These are phyloP conservation scores for Epichloe amarillans DNA, from an alignment of 2,329 filamentous ascomycete genomes.

Conservation along the genomic window DNA sequence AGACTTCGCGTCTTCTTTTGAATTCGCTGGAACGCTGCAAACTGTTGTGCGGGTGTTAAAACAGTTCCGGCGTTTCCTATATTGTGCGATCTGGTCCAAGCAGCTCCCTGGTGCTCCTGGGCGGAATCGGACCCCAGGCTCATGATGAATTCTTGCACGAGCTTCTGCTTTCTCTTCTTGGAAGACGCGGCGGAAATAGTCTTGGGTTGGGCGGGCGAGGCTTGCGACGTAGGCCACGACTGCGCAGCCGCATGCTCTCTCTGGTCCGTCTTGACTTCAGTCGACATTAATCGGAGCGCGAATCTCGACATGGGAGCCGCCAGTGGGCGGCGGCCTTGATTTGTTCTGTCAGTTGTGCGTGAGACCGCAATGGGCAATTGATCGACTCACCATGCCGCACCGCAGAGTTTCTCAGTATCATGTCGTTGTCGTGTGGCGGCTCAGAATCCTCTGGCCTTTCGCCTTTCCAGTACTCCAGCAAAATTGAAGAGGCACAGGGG, in stretches of 20 bases:
- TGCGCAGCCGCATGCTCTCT: slow-evolving; percentile 3
- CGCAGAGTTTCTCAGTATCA: slow-evolving; percentile 43
- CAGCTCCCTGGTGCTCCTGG: slow-evolving; percentile 18
- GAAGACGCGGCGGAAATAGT: slow-evolving; percentile 8
- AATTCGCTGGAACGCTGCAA: slow-evolving; percentile 22
- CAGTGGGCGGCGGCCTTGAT: slow-evolving; percentile 32
- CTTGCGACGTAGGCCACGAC: slow-evolving; percentile 13
- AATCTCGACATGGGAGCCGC: slow-evolving; percentile 27
- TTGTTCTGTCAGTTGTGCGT: neutral
- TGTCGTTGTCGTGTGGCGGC: slow-evolving; percentile 18
- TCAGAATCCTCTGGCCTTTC: neutral
- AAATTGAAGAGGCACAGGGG: neutral
- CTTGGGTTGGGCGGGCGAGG: slow-evolving; percentile 11
- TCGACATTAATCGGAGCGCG: slow-evolving; percentile 21
- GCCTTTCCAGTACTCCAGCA: neutral
- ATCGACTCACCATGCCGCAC: slow-evolving; percentile 39
- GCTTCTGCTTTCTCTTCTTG: slow-evolving; percentile 22
- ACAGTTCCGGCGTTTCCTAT: slow-evolving; percentile 22
- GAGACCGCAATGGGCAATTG: neutral
- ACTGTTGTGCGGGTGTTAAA: slow-evolving; percentile 26
- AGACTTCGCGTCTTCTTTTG: slow-evolving; percentile 30
- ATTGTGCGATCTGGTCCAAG: slow-evolving; percentile 21
- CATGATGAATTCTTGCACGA: slow-evolving; percentile 19
- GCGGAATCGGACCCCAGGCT: slow-evolving; percentile 22
- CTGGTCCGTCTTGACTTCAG: slow-evolving; percentile 12